Base-by-base conservation (phyloP, 2,329 filamentous ascomycete species). In the Xylariaceae sp. region DNA sequence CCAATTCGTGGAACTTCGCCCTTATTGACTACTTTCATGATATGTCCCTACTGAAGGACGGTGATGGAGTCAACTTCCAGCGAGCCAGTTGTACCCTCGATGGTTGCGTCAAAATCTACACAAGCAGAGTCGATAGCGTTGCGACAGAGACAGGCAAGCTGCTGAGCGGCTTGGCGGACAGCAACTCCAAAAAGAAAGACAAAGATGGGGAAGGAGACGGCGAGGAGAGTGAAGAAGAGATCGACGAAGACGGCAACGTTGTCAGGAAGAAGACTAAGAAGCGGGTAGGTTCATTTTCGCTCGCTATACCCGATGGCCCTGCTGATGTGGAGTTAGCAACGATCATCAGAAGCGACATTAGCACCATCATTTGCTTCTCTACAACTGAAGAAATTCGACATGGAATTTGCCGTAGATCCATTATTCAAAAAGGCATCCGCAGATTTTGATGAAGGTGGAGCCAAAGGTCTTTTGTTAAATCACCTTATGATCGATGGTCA, bases 1-100 rank as follows among this genome's bases (percentile, higher is more conserved):
- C 88, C 55, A 99, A 99, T 73, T 97, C 92, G 24, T 99, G 94
- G 94, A 97, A 97, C 73, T 97, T 99, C 75, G 94, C 94, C n/a
- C 83, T 99, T 15, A 99, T 99, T 70, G 94, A 99, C 73, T 99
- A 99, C 75, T 99, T 99, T 68, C 93, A 99, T 73, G 94, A 99
- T 68, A 97, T 99, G 94, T 96, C 92, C 1, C 77, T 99, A 36
- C 79, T 99, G 41, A 96, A 96, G 70, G 94, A 99, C 69, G 94
- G 94, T 24, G 92, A 99, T 60, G 89, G 92, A 11, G 92, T 99
- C 73, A 99, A 99, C 72, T 99, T 99, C 66, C 94, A 99, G 71
- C 96, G 96, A 72, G 94, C 94, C 54, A 97, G 92, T 75, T 97
- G 92, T 75, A 99, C 94, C 0, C 80, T 99, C 15, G 94, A 99